phyloP scores from a whole-genome alignment of 1,284 basidiomycete species.

The Boletus semigastroideus region DNA sequence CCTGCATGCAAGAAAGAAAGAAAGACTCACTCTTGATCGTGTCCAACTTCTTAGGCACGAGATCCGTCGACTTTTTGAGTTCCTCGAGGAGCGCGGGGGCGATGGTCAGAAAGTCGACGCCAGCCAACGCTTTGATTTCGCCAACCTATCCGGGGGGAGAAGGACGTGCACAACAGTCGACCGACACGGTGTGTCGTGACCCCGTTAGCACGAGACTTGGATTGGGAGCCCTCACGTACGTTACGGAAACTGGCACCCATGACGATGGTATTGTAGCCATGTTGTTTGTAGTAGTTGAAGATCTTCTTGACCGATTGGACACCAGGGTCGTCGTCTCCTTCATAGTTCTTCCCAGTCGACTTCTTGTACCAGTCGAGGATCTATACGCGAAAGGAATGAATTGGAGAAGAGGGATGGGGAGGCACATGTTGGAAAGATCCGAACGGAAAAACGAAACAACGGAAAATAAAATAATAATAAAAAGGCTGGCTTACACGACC shows the following conservation, averaged over 20 bases:
- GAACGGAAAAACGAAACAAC: background rate
- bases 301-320: conserved; percentile 94
- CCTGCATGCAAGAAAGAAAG: background rate
- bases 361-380: conserved; percentile 99
- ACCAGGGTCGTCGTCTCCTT: conserved; percentile 93
- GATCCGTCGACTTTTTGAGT: conserved; percentile 78
- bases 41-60: conserved; percentile 86
- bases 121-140: conserved; percentile 94
- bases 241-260: conserved; percentile 99
- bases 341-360: conserved; percentile 79
- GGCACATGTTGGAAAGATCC: conserved; percentile 16
- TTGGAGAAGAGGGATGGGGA: conserved; percentile 1
- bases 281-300: conserved; percentile 99
- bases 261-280: conserved; percentile 98
- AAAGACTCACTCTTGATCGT: conserved; percentile 56
- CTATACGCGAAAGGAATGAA: conserved; percentile 37
- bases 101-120: conserved; percentile 97
- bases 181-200: conserved; percentile 1
- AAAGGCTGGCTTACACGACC: conserved; percentile 70
- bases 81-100: conserved; percentile 89
- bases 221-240: conserved; percentile 45
- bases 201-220: conserved; percentile 1
- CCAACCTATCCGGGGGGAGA: conserved; percentile 53
- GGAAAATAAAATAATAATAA: background rate
- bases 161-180: conserved; percentile 14